phyloP scores from a whole-genome alignment of 441 rosid genomes.

The Adansonia rubrostipa region DNA sequence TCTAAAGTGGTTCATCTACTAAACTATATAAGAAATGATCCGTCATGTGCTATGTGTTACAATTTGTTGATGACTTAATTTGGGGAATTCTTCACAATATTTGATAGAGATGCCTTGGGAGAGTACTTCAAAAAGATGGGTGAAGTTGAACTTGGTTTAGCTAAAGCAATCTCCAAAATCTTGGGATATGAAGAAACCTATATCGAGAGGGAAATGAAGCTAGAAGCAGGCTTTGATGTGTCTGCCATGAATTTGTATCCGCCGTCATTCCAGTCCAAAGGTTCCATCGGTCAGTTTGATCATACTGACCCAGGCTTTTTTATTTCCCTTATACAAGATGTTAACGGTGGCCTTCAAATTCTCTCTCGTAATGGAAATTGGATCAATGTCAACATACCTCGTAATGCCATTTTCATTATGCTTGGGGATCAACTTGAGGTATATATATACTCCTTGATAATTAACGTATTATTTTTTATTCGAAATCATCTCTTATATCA shows the following conservation, averaged over 20 bases:
- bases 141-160: conserved; percentile 34
- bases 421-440: conserved; percentile 45
- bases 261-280: conserved; percentile 32
- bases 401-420: conserved; percentile 35
- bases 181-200: conserved; percentile 39
- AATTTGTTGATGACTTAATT: not conserved
- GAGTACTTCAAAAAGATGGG: conserved; percentile 32
- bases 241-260: conserved; percentile 42
- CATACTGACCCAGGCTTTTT: conserved; percentile 47
- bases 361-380: conserved; percentile 36
- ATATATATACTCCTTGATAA: not conserved
- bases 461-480: not conserved
- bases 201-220: conserved; percentile 33
- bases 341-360: conserved; percentile 38
- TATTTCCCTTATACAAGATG: conserved; percentile 40
- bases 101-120: conserved; percentile 26
- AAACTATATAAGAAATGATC: too few species aligned
- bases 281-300: conserved; percentile 30
- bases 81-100: not conserved
- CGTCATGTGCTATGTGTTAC: not conserved
- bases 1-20: too few species aligned
- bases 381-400: conserved; percentile 30
- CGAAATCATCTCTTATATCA: not conserved
- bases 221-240: conserved; percentile 37
- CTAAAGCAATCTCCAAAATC: conserved; percentile 36